Base-by-base conservation (phyloP, 176 grass and related monocot species). In the Chloris gayana region DNA sequence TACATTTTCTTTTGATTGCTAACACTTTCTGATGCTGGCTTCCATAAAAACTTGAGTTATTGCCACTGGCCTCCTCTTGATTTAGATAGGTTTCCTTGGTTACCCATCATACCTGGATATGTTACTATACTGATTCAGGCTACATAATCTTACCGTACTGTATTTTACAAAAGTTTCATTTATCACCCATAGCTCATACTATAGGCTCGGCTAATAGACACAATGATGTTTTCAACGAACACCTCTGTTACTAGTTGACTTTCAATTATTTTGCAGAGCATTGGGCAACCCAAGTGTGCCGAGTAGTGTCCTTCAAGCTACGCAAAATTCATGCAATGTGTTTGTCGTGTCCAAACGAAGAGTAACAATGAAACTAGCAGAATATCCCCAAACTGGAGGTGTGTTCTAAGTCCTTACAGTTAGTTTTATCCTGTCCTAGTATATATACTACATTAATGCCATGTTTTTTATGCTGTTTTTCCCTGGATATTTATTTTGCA, bases 281-380 rank as follows among this genome's bases (percentile, higher is more conserved):
- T 7, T 91, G 70, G 86, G 82, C 73, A 56, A 47, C 35, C 71
- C 65, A 53, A 88, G 95, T 79, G 78, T 98, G 72, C 73, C 88
- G 19, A 85, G 57, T 73, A 74, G 64, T 64, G 33, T 93, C 25
- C 82, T 98, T 71, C 82, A 87, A 70, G 75, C 73, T 44, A 85
- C 18, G 9, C 85, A 83, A 45, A 85, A 29, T 87, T 68, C 68
- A 62, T 98, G 90, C 86, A 95, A 95, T 77, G 83, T 98, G 54
- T 94, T 95, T 85, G 78, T 87, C 32, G 88, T 98, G 54, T 94
- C 92, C 71, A 86, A 80, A 56, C 33, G 75, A 70, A 94, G 62
- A 42, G 49, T 98, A n/a, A 79, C 65, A 54, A 74, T 98, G 66
- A 98, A 93, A 90, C 64, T 94, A 70, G 29, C 64, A 63, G 80